Evolutionary conservation across 495 filamentous ascomycete species (phyloP).

Genomic region (Penicillium simplicissimum): DNA sequence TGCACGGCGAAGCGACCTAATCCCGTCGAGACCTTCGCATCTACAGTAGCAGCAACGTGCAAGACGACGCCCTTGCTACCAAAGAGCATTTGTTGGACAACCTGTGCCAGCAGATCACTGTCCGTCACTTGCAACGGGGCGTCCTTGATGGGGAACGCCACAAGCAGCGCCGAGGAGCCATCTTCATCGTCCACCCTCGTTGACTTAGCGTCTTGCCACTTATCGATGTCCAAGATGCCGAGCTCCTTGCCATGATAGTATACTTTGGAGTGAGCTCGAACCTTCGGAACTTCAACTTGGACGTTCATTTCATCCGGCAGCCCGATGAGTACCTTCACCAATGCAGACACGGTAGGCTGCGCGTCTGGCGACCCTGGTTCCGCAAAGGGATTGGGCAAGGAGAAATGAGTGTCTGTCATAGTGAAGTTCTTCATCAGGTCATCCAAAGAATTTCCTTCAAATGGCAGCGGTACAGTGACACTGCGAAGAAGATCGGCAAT

Average conservation of each 20-base stretch:
- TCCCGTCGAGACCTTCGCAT: conserved; percentile 75
- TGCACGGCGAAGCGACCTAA: conserved; percentile 78
- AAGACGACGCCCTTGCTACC: conserved; percentile 63
- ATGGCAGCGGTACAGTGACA: conserved; percentile 79
- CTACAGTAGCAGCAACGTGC: conserved; percentile 75
- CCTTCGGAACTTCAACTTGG: conserved; percentile 67
- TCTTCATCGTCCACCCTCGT: conserved; percentile 59
- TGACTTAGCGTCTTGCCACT: conserved; percentile 89
- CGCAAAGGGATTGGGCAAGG: conserved; percentile 73
- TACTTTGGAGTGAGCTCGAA: conserved; percentile 76
- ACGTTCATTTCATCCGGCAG: conserved; percentile 87
- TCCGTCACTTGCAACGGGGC: conserved; percentile 82
- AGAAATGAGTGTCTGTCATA: conserved; percentile 79
- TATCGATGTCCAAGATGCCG: conserved; percentile 68
- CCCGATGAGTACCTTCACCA: conserved; percentile 71
- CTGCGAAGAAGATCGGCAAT: conserved; percentile 74
- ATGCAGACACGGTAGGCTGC: conserved; percentile 76
- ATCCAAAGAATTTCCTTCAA: conserved; percentile 77
- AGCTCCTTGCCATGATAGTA: conserved; percentile 73
- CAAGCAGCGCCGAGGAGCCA: conserved; percentile 59
- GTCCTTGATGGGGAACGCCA: conserved; percentile 72
- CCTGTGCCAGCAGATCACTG: conserved; percentile 67
- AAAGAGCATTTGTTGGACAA: conserved; percentile 75
- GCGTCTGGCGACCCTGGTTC: conserved; percentile 72
- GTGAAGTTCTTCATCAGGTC: conserved; percentile 84